A percentile compares a stretch with the other conserved stretches of the same genome.
phyloP scores from a whole-genome alignment of 805 yeast species.

The Candida hungchunana region DNA sequence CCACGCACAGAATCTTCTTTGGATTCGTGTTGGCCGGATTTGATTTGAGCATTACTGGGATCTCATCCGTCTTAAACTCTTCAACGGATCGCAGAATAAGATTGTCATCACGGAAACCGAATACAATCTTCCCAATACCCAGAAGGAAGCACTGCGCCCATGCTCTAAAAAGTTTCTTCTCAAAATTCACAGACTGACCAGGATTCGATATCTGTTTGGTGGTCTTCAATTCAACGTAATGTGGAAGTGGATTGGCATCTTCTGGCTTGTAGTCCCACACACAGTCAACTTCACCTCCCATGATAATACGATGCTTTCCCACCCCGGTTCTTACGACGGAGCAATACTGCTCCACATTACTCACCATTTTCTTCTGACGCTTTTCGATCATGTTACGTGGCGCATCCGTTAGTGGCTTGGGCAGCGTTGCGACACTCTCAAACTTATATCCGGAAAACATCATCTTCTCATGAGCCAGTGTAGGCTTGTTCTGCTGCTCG shows the following conservation, averaged over 20 bases:
- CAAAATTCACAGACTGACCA: constrained; percentile 60
- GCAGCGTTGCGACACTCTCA: constrained; percentile 70
- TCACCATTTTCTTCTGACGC: constrained; percentile 55
- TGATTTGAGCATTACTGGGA: constrained; percentile 64
- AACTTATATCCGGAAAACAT: constrained; percentile 80
- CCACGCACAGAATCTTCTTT: constrained; percentile 62
- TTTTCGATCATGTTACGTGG: constrained; percentile 65
- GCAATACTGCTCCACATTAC: constrained; percentile 71
- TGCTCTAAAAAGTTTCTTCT: constrained; percentile 67
- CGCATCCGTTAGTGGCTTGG: constrained; percentile 69
- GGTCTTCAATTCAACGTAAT: constrained; percentile 85
- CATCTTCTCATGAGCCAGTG: constrained; percentile 34
- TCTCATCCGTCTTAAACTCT: constrained; percentile 68
- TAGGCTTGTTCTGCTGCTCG: constrained; percentile 25
- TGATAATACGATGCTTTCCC: constrained; percentile 59
- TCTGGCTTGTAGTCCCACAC: constrained; percentile 76
- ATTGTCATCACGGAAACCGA: constrained; percentile 82
- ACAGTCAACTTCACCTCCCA: constrained; percentile 93
- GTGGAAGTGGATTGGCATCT: constrained; percentile 41
- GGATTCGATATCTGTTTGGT: constrained; percentile 50
- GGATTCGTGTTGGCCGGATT: constrained; percentile 39
- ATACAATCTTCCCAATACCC: constrained; percentile 76
- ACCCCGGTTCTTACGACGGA: constrained; percentile 83
- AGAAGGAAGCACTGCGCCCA: constrained; percentile 94
- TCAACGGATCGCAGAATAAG: constrained; percentile 66